These are phyloP conservation scores for Bretziella fagacearum DNA, from an alignment of 2,329 filamentous ascomycete genomes.

Conservation along the genomic window DNA sequence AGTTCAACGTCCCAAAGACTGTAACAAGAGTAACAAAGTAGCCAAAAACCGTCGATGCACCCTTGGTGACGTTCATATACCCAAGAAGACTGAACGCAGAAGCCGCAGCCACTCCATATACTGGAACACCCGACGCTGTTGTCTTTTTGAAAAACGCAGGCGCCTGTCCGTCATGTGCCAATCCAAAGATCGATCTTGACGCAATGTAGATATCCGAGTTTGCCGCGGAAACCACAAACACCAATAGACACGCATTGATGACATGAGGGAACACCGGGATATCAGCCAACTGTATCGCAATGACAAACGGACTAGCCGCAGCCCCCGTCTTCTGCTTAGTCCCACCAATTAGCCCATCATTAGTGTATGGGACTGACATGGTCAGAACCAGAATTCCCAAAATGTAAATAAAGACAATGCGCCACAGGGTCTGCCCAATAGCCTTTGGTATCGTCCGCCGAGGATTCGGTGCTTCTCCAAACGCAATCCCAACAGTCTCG, in stretches of 20 bases:
- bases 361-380: slow-evolving; percentile 19
- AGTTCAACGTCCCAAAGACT: slow-evolving; percentile 28
- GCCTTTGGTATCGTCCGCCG: slow-evolving; percentile 17
- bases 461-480: slow-evolving; percentile 18
- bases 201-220: slow-evolving; percentile 22
- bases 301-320: slow-evolving; percentile 18
- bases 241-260: slow-evolving; percentile 17
- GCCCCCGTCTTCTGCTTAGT: slow-evolving; percentile 1
- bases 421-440: slow-evolving; percentile 18
- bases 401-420: slow-evolving; percentile 18
- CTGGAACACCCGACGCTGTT: slow-evolving; percentile 24
- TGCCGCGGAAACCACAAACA: slow-evolving; percentile 16
- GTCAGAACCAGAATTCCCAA: slow-evolving; percentile 17
- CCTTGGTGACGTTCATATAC: slow-evolving; percentile 25
- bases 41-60: slow-evolving; percentile 23
- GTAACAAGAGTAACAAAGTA: slow-evolving; percentile 28
- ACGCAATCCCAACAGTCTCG: slow-evolving; percentile 15
- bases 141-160: slow-evolving; percentile 22
- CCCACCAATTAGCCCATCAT: slow-evolving; percentile 13
- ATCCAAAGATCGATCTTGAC: slow-evolving; percentile 25
- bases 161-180: slow-evolving; percentile 26
- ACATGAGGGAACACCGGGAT: slow-evolving; percentile 16
- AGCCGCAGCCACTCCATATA: slow-evolving; percentile 23
- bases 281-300: slow-evolving; percentile 16
- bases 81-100: slow-evolving; percentile 24